Conservation (phyloP, 805 yeast genomes). For the Candida nitratophila region DNA sequence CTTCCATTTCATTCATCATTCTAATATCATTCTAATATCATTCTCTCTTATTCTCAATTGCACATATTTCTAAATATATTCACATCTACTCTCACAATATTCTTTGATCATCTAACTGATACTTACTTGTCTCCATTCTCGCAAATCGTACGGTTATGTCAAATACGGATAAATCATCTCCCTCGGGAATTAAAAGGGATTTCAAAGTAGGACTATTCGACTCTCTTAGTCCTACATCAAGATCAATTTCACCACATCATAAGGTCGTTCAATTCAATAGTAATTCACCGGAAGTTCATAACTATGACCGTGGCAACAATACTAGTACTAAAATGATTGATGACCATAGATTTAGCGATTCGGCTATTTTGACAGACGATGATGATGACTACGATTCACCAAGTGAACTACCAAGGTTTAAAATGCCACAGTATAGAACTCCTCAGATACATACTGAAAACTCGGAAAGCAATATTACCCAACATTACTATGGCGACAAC, state of each 20-base stretch:
- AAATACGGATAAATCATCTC: too few relatives aligned
- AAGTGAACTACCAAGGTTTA: neutral
- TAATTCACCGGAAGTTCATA: slow-evolving; percentile 10
- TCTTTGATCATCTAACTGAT: too few relatives aligned
- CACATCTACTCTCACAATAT: too few relatives aligned
- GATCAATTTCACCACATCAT: slow-evolving; percentile 11
- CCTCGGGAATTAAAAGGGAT: too few relatives aligned
- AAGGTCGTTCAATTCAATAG: slow-evolving; percentile 16
- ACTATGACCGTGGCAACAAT: slow-evolving; percentile 4
- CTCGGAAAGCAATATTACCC: too few relatives aligned
- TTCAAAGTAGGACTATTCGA: neutral
- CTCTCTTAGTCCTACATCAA: slow-evolving; percentile 2
- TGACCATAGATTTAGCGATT: slow-evolving; percentile 7
- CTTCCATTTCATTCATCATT: too few relatives aligned
- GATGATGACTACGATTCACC: slow-evolving; percentile 9
- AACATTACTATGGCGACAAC: too few relatives aligned
- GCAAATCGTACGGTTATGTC: too few relatives aligned
- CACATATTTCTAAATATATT: neutral
- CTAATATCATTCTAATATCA: too few relatives aligned
- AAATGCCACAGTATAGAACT: neutral
- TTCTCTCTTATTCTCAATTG: too few relatives aligned
- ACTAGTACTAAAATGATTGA: neutral
- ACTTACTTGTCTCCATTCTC: too few relatives aligned
- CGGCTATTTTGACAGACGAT: slow-evolving; percentile 19
- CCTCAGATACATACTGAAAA: neutral